These are phyloP conservation scores for Austropuccinia psidii DNA, from an alignment of 1,284 basidiomycete genomes.

Conservation along the genomic window DNA sequence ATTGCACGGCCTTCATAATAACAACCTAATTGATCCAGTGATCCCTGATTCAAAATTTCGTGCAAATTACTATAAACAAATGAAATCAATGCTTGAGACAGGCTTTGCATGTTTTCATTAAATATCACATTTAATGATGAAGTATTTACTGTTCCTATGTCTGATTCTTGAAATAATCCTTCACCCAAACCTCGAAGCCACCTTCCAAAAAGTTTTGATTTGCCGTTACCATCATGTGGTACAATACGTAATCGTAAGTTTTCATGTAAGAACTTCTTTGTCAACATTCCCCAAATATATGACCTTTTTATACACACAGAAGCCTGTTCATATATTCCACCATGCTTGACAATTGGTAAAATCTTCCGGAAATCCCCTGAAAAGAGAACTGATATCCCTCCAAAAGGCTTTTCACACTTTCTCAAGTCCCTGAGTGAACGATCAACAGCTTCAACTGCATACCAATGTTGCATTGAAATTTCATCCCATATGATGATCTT, in stretches of 20 bases:
- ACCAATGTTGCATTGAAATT: background rate
- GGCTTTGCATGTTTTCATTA: no score
- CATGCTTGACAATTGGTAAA: background rate
- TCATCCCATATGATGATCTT: constrained; percentile 1
- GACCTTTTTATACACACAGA: background rate
- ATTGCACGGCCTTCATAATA: background rate
- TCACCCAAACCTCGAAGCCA: no score
- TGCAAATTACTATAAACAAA: no score
- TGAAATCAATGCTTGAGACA: no score
- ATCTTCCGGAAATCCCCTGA: background rate
- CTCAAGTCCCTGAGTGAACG: background rate
- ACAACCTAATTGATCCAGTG: no score
- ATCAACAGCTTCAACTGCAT: background rate
- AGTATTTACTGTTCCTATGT: no score
- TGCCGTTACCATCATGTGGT: no score
- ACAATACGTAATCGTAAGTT: no score
- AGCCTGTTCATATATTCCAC: background rate
- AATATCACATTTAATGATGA: no score
- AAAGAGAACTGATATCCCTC: background rate
- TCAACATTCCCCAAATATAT: background rate
- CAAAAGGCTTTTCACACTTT: background rate
- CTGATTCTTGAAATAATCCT: no score
- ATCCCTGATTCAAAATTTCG: no score
- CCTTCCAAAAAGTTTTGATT: no score
- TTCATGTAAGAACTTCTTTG: background rate